Evolutionary conservation across 768 basidiomycete genomes (phyloP).

Genomic region (Mycena rosella): DNA sequence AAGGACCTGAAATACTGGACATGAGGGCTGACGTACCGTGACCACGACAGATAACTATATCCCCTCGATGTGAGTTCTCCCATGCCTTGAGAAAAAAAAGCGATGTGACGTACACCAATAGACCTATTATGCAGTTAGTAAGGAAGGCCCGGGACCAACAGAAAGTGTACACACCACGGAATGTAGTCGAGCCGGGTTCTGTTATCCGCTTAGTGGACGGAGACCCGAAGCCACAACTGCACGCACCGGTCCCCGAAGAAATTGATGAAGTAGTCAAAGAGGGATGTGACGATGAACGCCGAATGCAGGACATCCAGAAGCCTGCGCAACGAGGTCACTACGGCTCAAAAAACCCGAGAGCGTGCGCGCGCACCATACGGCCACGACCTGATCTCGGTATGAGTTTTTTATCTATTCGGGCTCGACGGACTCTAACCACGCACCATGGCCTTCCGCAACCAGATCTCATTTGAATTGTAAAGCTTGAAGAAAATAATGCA

Average conservation of each 20-base stretch:
- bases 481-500: conserved; percentile 35
- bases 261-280: conserved; percentile 49
- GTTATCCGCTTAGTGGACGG: neutral
- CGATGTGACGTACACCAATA: conserved; percentile 22
- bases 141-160: too few species aligned
- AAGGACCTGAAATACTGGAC: too few species aligned
- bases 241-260: conserved; percentile 46
- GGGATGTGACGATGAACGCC: conserved; percentile 46
- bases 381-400: conserved; percentile 6
- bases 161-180: conserved; percentile 23
- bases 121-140: conserved; percentile 17
- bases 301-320: conserved; percentile 48
- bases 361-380: conserved; percentile 18
- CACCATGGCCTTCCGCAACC: conserved; percentile 25
- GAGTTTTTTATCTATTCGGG: neutral
- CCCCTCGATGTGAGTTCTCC: neutral
- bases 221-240: neutral
- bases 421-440: neutral
- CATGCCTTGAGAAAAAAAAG: neutral
- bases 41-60: conserved; percentile 25
- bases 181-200: conserved; percentile 21
- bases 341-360: neutral
- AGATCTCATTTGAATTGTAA: conserved; percentile 31
- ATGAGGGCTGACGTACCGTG: conserved; percentile 11
- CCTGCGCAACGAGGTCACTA: conserved; percentile 20